Evolutionary conservation across 345 rosid species (phyloP).

Genomic region (Moringa oleifera): DNA sequence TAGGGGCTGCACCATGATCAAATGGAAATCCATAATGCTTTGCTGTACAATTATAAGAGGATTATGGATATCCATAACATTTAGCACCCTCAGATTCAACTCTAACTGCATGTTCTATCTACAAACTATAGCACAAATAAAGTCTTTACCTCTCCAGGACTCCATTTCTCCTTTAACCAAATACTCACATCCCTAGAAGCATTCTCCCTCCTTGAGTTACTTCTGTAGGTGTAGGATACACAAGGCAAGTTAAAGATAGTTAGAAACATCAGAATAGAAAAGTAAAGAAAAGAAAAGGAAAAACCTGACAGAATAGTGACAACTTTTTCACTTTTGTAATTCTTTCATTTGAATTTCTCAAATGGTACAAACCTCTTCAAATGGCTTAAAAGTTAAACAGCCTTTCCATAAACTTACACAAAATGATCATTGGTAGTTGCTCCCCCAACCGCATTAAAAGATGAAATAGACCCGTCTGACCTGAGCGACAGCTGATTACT

Average conservation of each 20-base stretch:
- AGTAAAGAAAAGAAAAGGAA: slow-evolving; percentile 6
- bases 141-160: slow-evolving; percentile 64
- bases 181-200: slow-evolving; percentile 46
- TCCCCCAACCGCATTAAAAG: slow-evolving; percentile 20
- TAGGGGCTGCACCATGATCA: background rate
- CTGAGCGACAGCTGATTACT: slow-evolving; percentile 10
- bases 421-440: slow-evolving; percentile 15
- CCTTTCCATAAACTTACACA: slow-evolving; percentile 25
- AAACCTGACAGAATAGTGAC: slow-evolving; percentile 26
- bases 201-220: slow-evolving; percentile 24
- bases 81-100: background rate
- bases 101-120: background rate
- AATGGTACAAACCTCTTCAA: background rate
- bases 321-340: background rate
- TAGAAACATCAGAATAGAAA: background rate
- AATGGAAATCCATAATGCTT: too few species aligned
- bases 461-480: slow-evolving; percentile 10
- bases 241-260: background rate
- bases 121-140: background rate
- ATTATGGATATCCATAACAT: too few species aligned
- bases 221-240: slow-evolving; percentile 35
- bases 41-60: too few species aligned
- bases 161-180: slow-evolving; percentile 82
- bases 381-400: background rate
- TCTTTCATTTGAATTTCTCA: background rate